Percentiles rank a stretch among this genome's conserved stretches.
These are phyloP conservation scores for Colletotrichum sp. DNA, from an alignment of 2,329 filamentous ascomycete species.

Conservation along the genomic window DNA sequence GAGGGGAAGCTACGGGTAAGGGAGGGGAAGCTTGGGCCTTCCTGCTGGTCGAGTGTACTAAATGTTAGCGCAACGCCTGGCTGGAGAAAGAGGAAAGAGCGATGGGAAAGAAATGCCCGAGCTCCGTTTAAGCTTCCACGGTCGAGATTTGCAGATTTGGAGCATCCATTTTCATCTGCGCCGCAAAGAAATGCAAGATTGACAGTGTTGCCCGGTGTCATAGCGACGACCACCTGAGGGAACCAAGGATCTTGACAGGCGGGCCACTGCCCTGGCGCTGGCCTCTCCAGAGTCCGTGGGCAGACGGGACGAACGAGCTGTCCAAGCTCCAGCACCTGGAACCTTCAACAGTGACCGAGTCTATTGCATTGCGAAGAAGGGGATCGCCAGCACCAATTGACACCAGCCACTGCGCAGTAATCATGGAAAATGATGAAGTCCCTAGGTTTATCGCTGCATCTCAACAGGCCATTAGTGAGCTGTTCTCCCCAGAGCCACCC, in stretches of 20 bases:
- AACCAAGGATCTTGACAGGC: neutral
- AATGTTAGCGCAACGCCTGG: neutral
- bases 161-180: neutral
- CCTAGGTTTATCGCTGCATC: neutral
- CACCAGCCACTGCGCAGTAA: neutral
- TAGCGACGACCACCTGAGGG: neutral
- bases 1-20: neutral
- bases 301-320: neutral
- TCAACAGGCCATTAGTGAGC: neutral
- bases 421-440: neutral
- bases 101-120: neutral
- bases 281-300: too few species aligned
- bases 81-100: neutral
- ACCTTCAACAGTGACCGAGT: neutral
- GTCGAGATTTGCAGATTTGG: neutral
- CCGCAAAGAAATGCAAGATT: conserved; percentile 4
- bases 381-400: neutral
- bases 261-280: neutral
- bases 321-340: neutral
- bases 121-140: neutral
- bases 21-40: neutral
- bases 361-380: neutral
- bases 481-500: neutral
- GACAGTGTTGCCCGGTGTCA: neutral
- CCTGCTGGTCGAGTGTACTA: neutral